phyloP scores from a whole-genome alignment of 2,329 filamentous ascomycete species.

The Sclerotinia trifoliorum region DNA sequence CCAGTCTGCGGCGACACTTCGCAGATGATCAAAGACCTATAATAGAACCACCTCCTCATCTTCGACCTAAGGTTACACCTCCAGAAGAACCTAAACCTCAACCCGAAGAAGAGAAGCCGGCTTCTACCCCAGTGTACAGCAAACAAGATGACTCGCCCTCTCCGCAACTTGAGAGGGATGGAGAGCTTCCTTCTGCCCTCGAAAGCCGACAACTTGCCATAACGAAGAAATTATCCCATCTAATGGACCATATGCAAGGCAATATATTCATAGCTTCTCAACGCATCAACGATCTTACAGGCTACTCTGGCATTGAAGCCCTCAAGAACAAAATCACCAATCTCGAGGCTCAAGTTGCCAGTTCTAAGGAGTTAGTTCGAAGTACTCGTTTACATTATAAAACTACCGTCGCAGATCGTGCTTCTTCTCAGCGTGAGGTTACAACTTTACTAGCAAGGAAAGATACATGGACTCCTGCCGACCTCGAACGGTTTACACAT shows the following conservation, averaged over 20 bases:
- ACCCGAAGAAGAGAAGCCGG: slow-evolving; percentile 2
- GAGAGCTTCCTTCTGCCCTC: slow-evolving; percentile 48
- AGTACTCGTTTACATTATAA: slow-evolving; percentile 74
- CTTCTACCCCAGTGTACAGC: background rate
- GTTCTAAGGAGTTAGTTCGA: slow-evolving; percentile 65
- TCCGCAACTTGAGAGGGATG: slow-evolving; percentile 13
- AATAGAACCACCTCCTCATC: slow-evolving; percentile 10
- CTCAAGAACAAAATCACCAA: slow-evolving; percentile 75
- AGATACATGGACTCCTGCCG: slow-evolving; percentile 80
- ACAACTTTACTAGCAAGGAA: slow-evolving; percentile 92
- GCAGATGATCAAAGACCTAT: slow-evolving; percentile 32
- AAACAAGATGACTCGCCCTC: slow-evolving; percentile 17
- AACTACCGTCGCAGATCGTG: slow-evolving; percentile 76
- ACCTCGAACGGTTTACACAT: slow-evolving; percentile 91
- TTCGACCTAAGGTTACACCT: slow-evolving; percentile 19
- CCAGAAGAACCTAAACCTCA: slow-evolving; percentile 20
- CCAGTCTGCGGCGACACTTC: slow-evolving; percentile 38
- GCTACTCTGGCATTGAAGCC: slow-evolving; percentile 86
- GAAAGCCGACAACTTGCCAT: slow-evolving; percentile 47
- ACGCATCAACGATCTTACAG: slow-evolving; percentile 89
- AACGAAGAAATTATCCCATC: slow-evolving; percentile 55
- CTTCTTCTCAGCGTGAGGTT: slow-evolving; percentile 91
- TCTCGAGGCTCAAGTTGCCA: slow-evolving; percentile 59
- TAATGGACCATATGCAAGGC: slow-evolving; percentile 88
- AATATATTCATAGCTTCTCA: slow-evolving; percentile 83